phyloP scores from a whole-genome alignment of 192 early-diverging fungal genomes.

The Gigaspora rosea region DNA sequence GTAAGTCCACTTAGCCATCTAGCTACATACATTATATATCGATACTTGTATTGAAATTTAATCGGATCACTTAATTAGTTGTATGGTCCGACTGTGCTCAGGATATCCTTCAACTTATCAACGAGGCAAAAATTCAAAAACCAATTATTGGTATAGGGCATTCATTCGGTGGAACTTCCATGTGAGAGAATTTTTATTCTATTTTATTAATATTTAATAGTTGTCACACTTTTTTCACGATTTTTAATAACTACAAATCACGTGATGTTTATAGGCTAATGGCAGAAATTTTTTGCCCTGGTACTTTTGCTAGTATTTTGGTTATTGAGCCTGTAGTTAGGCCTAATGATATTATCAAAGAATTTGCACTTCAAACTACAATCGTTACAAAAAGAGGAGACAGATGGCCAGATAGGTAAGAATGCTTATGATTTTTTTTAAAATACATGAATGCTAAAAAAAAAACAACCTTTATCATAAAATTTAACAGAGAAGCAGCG shows the following conservation, averaged over 20 bases:
- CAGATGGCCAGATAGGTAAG: conserved; percentile 48
- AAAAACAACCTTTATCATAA: background rate
- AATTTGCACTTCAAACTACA: conserved; percentile 31
- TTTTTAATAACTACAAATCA: conserved; percentile 14
- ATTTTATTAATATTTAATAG: background rate
- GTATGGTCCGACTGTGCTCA: conserved; percentile 54
- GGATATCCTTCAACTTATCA: conserved; percentile 52
- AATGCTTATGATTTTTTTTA: background rate
- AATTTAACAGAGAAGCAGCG: conserved; percentile 33
- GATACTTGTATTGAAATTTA: background rate
- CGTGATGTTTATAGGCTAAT: conserved; percentile 28
- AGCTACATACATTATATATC: background rate
- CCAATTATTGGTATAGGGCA: conserved; percentile 61
- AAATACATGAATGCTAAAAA: background rate
- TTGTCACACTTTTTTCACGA: conserved; percentile 19
- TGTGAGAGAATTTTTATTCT: conserved; percentile 30
- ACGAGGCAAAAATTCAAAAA: conserved; percentile 39
- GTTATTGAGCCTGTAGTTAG: conserved; percentile 42
- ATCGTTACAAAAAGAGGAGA: conserved; percentile 44
- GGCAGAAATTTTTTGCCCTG: conserved; percentile 36
- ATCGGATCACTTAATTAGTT: conserved; percentile 32
- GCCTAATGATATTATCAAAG: conserved; percentile 14
- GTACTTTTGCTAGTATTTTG: conserved; percentile 40
- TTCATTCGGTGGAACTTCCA: conserved; percentile 49
- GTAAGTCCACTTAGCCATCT: conserved; percentile 30